A percentile compares a stretch with the other conserved stretches of the same genome.
These are phyloP conservation scores for Jaapia argillacea DNA, from an alignment of 768 basidiomycete genomes.

Conservation along the genomic window DNA sequence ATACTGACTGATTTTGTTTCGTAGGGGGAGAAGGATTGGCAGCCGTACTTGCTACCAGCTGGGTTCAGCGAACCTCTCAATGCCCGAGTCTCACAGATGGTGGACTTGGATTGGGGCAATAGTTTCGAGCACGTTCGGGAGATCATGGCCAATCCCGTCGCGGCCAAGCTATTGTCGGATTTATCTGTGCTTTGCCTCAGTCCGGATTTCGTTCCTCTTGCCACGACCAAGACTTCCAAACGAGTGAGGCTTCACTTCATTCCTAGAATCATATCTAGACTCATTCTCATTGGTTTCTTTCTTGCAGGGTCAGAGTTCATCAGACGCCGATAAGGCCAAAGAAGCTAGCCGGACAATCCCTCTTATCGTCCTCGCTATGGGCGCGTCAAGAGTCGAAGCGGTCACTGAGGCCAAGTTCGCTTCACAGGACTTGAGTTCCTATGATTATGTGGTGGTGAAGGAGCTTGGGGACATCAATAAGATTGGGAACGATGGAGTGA, in stretches of 20 bases:
- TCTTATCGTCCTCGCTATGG: slow-evolving; percentile 70
- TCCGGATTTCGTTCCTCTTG: slow-evolving; percentile 37
- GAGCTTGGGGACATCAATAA: slow-evolving; percentile 27
- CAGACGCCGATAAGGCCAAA: neutral
- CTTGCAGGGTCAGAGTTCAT: neutral
- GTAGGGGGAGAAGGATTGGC: slow-evolving; percentile 55
- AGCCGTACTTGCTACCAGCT: slow-evolving; percentile 42
- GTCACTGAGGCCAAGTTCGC: slow-evolving; percentile 38
- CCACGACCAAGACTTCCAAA: slow-evolving; percentile 24
- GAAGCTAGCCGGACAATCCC: slow-evolving; percentile 38
- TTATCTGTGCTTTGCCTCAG: slow-evolving; percentile 55
- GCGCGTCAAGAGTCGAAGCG: slow-evolving; percentile 62
- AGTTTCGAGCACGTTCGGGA: slow-evolving; percentile 40
- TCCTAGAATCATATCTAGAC: too few relatives aligned
- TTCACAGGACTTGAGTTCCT: slow-evolving; percentile 24
- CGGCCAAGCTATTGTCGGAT: slow-evolving; percentile 45
- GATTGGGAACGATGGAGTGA: slow-evolving; percentile 16
- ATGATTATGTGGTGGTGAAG: slow-evolving; percentile 57
- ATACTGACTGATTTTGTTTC: neutral
- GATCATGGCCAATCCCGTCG: slow-evolving; percentile 48
- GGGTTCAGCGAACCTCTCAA: slow-evolving; percentile 32
- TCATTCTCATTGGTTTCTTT: neutral
- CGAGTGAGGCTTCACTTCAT: too few relatives aligned
- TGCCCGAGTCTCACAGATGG: slow-evolving; percentile 33
- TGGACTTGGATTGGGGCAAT: slow-evolving; percentile 41